Evolutionary conservation across 176 grass and related monocot genomes (phyloP).

Genomic region (Calamus simplicifolius): DNA sequence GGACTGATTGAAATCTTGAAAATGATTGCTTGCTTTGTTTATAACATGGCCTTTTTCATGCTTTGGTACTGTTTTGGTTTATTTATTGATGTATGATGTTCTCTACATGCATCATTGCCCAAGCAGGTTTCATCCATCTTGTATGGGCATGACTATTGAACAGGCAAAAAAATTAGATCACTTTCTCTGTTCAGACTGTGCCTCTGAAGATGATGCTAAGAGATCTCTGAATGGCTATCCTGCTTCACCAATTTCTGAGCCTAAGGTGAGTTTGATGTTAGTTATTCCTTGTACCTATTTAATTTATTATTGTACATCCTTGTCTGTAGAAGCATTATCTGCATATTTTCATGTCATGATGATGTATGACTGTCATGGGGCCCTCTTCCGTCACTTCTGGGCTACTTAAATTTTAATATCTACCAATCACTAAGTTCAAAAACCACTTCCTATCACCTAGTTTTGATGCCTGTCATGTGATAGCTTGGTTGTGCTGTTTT

Average conservation of each 20-base stretch:
- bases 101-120: conserved; percentile 5
- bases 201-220: conserved; percentile 64
- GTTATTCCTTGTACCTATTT: neutral
- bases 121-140: conserved; percentile 83
- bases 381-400: no score
- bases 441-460: no score
- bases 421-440: no score
- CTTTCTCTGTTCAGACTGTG: conserved; percentile 66
- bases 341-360: neutral
- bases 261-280: conserved; percentile 37
- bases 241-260: conserved; percentile 42
- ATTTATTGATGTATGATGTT: conserved; percentile 1
- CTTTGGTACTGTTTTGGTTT: conserved; percentile 1
- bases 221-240: conserved; percentile 44
- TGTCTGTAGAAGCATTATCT: conserved; percentile 15
- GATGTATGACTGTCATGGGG: no score
- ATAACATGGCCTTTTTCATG: neutral
- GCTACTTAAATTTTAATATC: no score
- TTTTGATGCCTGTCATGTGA: no score
- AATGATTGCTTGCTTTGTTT: no score
- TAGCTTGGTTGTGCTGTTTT: no score
- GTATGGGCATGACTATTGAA: conserved; percentile 89
- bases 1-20: no score
- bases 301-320: neutral
- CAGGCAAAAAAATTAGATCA: conserved; percentile 80